Base-by-base conservation (phyloP, 2,329 filamentous ascomycete species). In the Aspergillus brunneoviolaceus region DNA sequence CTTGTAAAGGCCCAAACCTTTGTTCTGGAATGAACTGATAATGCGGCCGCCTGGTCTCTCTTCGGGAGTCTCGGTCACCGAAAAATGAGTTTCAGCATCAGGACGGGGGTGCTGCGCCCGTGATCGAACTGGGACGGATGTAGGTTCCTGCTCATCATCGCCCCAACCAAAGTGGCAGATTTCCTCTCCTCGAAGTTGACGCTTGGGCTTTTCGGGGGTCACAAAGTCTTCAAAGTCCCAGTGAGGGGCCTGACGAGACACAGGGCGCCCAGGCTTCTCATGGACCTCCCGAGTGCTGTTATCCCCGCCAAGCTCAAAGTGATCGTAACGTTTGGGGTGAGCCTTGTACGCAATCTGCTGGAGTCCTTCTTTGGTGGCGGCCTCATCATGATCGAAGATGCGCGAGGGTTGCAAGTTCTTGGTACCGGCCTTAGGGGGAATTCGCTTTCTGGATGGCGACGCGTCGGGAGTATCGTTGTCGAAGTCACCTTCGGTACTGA, bases 211-310 rank as follows among this genome's bases (percentile, higher is more conserved):
- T 65, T 89, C 84, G 0, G 94, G 94, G 0, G 93, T 96, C 16
- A 81, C 80, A 69, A 96, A 96, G 77, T 96, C 92, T 62, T 91
- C 86, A 75, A 98, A 98, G 52, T 87, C 87, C 92, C 94, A 97
- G 63, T 91, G 88, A 64, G 87, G 87, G 60, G 83, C 80, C 72
- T 91, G 88, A 57, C 82, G 81, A 70, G 67, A 66, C 49, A 71
- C 70, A 19, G 70, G 67, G 16, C 71, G 74, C 3, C 64, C 66
- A 57, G 68, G 62, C 57, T 59, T 60, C 10, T 62, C 50, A 60
- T 75, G 71, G 33, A 69, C 47, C 56, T 75, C 72, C 16, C 61
- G 66, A 7, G 63, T 63, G 39, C 62, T 65, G 54, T 74, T 69
- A 49, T 74, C 70, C 19, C 51, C 73, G 39, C 72, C 74, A 31